Evolutionary conservation across 345 rosid species (phyloP), one percentile per base, ranked within the genome.

Genomic region (Gossypium ekmanianum): DNA sequence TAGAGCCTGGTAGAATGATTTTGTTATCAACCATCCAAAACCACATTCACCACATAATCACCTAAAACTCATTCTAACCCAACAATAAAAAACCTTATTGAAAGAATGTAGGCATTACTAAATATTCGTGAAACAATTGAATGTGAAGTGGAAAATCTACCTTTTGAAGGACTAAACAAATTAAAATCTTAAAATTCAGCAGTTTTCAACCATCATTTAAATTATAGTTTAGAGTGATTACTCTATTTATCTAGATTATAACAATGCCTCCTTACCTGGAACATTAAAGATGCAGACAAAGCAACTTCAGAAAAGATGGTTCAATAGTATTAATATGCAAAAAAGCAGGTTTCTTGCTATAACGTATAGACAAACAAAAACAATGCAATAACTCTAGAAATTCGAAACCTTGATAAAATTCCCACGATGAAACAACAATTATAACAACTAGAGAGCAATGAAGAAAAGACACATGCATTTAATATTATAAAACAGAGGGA

Each of bases 1-100:
- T 77, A 83, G 73, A 68, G 22, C 58, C 58, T 14, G 24, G 58
- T 50, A 68, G 72, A 68, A 68, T 68, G 57, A 50, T 68, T 50
- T 17, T 54, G 17, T 50, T 48, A 68, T 24, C 22, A 16, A 29
- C 59, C 41, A 50, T 24, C 22, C 44, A 51, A 68, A 26, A 68
- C 58, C 16, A 50, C 17, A 51, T 50, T 65, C 24, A 69, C 22
- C 18, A 51, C 47, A 26, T 22, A 68, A 68, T 24, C 41, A n/a
- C 27, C 45, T 51, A 51, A 34, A 69, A 27, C 17, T 24, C 45
- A 59, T 51, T 68, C 34, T 51, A 44, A 29, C 44, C 26, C 72
- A 50, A 9, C 9, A 26, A 68, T 16, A 2, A 27, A 29, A 69
- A 1, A 48, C 39, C 20, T 48, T 68, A 3, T 9, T 2, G 29